phyloP scores from a whole-genome alignment of 768 basidiomycete species.

The Pulveroboletus sp. region DNA sequence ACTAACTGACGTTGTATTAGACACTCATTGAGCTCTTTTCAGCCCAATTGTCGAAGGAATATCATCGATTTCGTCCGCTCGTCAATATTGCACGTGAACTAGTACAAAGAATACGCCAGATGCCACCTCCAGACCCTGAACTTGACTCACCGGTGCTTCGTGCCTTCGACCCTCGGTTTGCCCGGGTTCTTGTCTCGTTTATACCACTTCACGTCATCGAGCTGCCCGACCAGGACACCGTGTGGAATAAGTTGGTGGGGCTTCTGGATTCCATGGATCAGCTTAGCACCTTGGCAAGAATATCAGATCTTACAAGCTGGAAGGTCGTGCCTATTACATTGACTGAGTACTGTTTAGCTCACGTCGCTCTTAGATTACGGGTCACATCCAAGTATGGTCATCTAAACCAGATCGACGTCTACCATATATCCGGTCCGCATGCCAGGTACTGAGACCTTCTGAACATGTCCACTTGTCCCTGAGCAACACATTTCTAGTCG shows the following conservation, averaged over 20 bases:
- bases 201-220: slow-evolving; percentile 63
- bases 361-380: slow-evolving; percentile 37
- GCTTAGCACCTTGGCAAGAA: slow-evolving; percentile 40
- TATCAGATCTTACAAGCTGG: slow-evolving; percentile 52
- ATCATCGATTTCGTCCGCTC: slow-evolving; percentile 16
- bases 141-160: slow-evolving; percentile 44
- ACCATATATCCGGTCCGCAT: slow-evolving; percentile 60
- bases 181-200: slow-evolving; percentile 60
- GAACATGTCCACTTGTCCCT: not conserved
- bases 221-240: slow-evolving; percentile 43
- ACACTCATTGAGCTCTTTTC: slow-evolving; percentile 24
- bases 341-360: not conserved
- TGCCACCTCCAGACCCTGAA: slow-evolving; percentile 34
- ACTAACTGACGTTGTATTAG: slow-evolving; percentile 19
- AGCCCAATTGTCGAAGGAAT: slow-evolving; percentile 26
- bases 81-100: slow-evolving; percentile 16
- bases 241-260: slow-evolving; percentile 46
- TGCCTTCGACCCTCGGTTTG: slow-evolving; percentile 64
- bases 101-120: slow-evolving; percentile 12
- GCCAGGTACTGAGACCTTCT: slow-evolving; percentile 43
- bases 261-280: slow-evolving; percentile 58
- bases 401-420: slow-evolving; percentile 36
- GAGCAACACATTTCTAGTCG: slow-evolving; percentile 36
- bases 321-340: slow-evolving; percentile 39
- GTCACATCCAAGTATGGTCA: slow-evolving; percentile 47